These are phyloP conservation scores for Sugiyamaella chiloensis DNA, from an alignment of 805 yeast genomes.

Conservation along the genomic window DNA sequence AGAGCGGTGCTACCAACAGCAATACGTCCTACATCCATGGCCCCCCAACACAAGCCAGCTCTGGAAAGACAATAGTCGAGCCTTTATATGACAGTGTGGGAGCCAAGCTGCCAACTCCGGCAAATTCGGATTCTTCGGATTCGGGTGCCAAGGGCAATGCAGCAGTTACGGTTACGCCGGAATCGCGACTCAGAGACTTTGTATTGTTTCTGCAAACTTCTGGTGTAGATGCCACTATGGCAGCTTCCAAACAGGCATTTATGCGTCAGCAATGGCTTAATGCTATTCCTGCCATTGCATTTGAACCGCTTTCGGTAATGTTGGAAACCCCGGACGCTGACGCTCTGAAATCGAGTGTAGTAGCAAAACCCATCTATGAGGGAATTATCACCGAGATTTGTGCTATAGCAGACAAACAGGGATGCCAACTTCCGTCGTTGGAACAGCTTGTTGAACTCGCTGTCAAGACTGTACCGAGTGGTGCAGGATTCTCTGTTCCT, in stretches of 20 bases:
- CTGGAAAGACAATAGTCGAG: slow-evolving; percentile 11
- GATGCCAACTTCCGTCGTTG: slow-evolving; percentile 64
- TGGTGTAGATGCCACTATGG: slow-evolving; percentile 22
- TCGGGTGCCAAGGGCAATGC: slow-evolving; percentile 8
- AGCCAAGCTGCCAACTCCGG: slow-evolving; percentile 5
- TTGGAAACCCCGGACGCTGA: slow-evolving; percentile 69
- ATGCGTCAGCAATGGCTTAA: slow-evolving; percentile 68
- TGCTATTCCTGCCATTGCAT: slow-evolving; percentile 72
- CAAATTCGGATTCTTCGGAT: neutral
- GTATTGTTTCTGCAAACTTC: slow-evolving; percentile 21
- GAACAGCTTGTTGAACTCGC: slow-evolving; percentile 11
- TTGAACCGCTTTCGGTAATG: slow-evolving; percentile 70
- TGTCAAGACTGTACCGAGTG: neutral
- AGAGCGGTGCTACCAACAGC: slow-evolving; percentile 8
- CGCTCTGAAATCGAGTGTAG: slow-evolving; percentile 57
- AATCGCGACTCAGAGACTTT: slow-evolving; percentile 13
- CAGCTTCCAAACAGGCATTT: slow-evolving; percentile 11
- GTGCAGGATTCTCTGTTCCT: slow-evolving; percentile 1
- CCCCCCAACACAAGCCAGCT: neutral
- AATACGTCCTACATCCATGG: slow-evolving; percentile 3
- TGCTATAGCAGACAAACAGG: slow-evolving; percentile 54
- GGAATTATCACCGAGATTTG: slow-evolving; percentile 76
- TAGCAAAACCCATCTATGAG: slow-evolving; percentile 80
- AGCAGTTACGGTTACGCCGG: neutral
- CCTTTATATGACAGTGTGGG: slow-evolving; percentile 8